A percentile compares a stretch with the other conserved stretches of the same genome.
These are phyloP conservation scores for Fusarium sp. DNA, from an alignment of 2,329 filamentous ascomycete species.

Conservation along the genomic window DNA sequence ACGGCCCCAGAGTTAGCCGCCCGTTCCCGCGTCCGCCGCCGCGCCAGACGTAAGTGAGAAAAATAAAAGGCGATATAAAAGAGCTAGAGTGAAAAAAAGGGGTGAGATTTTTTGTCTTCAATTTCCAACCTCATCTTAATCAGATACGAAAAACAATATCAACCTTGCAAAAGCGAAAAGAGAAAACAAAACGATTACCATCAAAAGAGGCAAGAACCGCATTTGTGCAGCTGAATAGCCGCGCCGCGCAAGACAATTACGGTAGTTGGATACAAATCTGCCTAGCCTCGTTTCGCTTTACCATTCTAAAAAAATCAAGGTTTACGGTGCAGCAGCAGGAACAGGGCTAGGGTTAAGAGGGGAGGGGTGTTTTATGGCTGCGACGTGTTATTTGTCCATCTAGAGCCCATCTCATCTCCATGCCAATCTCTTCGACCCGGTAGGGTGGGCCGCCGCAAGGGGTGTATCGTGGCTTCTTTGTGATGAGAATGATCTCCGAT, in stretches of 20 bases:
- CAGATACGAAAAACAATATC: background rate
- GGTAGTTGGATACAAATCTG: conserved; percentile 9
- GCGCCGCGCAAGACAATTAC: background rate
- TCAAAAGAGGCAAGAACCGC: conserved; percentile 1
- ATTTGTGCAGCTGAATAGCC: conserved; percentile 1
- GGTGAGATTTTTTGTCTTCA: background rate
- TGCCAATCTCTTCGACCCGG: conserved; percentile 13
- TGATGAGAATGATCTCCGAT: conserved; percentile 2
- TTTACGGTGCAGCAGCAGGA: conserved; percentile 4
- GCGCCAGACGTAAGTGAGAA: background rate
- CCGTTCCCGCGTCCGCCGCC: conserved; percentile 19
- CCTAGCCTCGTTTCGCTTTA: conserved; percentile 12
- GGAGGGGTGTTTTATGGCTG: background rate
- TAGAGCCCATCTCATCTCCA: conserved; percentile 32
- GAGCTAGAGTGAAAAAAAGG: background rate
- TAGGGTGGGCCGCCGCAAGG: conserved; percentile 19
- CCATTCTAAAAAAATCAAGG: background rate
- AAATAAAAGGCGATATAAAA: background rate
- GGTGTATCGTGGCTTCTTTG: background rate
- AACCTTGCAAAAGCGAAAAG: conserved; percentile 16
- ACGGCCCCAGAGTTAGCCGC: conserved; percentile 36
- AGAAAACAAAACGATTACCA: conserved; percentile 6
- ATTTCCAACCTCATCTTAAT: background rate
- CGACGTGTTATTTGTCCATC: conserved; percentile 25
- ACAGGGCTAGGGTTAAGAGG: background rate